phyloP scores from a whole-genome alignment of 441 rosid species.

The Kokia cookei region DNA sequence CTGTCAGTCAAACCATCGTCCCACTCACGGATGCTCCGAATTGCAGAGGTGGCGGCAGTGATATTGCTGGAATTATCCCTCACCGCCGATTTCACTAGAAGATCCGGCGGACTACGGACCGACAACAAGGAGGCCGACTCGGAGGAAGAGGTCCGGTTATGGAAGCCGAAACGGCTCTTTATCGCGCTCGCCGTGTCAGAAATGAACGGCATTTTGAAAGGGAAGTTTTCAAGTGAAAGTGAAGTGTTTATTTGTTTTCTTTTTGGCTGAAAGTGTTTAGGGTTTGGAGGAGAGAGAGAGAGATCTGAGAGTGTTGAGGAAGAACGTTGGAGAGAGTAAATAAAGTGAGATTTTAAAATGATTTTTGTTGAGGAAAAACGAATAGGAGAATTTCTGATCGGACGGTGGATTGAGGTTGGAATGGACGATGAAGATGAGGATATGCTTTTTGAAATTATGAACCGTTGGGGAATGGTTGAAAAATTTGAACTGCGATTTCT shows the following conservation, averaged over 20 bases:
- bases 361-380: slow-evolving; percentile 11
- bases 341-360: slow-evolving; percentile 19
- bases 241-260: neutral
- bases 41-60: slow-evolving; percentile 22
- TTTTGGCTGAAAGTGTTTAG: neutral
- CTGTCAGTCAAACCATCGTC: slow-evolving; percentile 32
- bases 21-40: slow-evolving; percentile 27
- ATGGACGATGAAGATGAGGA: slow-evolving; percentile 39
- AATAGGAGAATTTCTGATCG: neutral
- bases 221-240: neutral
- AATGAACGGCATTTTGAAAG: slow-evolving; percentile 58
- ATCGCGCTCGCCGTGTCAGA: slow-evolving; percentile 83
- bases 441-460: slow-evolving; percentile 21
- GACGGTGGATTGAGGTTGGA: slow-evolving; percentile 22
- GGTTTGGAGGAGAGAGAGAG: neutral
- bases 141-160: slow-evolving; percentile 31
- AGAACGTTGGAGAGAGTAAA: neutral
- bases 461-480: neutral
- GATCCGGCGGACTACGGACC: slow-evolving; percentile 45
- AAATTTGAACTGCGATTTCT: neutral
- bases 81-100: slow-evolving; percentile 26
- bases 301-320: neutral
- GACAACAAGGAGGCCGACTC: slow-evolving; percentile 36
- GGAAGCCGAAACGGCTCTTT: slow-evolving; percentile 83
- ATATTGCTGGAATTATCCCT: slow-evolving; percentile 31